Evolutionary conservation across 2,329 filamentous ascomycete species (phyloP), one percentile per base, ranked within the genome.

Genomic region (Xylariales sp.): DNA sequence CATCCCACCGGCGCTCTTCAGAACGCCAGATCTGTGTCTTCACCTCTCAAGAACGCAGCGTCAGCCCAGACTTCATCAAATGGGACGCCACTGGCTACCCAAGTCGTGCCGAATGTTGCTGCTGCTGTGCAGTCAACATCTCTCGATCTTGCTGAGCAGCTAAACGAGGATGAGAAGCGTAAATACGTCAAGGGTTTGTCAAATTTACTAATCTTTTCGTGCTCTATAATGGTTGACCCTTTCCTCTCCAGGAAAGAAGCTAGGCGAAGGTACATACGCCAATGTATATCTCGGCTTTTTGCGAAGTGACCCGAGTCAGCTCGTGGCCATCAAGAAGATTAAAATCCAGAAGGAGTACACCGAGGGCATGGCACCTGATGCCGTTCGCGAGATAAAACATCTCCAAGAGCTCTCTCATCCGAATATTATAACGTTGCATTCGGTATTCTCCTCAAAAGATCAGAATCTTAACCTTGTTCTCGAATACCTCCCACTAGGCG

Each of bases 241-340:
- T 58, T 30, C 46, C 57, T 63, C 62, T 61, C 55, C 72, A 93
- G 93, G 93, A 76, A 94, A 92, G 79, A 96, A 96, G 78, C 89
- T 99, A 68, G 96, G 96, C 79, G 93, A 97, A 81, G 96, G 96
- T 83, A 98, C 96, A 71, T 99, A 99, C 80, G 96, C 96, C 78
- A 91, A 97, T 76, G 96, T 99, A 76, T 97, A 94, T 83, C 89
- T 94, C 61, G 96, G 94, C 60, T 92, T 95, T 80, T 86, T 96
- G 53, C 88, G 90, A 67, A 83, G 82, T 73, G 89, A 96, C 74
- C 91, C 93, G 5, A 85, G 86, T 41, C 87, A 89, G 49, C 87
- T 92, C 62, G 93, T 99, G 70, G 96, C 96, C 75, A 95, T 97
- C 84, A 97, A 97, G 80, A 96, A 95, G 83, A 96, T 96, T 83